Conservation (phyloP, 1,139 yeast species). For the Debaryomycetaceae sp. region DNA sequence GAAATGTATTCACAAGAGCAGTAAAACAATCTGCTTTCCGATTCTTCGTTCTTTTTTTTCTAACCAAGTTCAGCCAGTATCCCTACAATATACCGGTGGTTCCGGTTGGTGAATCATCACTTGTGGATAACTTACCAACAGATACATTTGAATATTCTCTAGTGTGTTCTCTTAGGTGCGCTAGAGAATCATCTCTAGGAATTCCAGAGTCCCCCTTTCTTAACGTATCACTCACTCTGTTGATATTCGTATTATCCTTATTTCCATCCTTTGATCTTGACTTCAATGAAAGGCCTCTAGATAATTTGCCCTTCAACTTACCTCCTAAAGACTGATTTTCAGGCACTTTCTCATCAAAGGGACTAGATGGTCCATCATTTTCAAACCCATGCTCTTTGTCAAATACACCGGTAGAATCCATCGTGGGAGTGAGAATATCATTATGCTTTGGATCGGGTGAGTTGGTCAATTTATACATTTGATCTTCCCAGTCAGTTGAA, state of each 20-base stretch:
- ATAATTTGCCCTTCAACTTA: slow-evolving; percentile 16
- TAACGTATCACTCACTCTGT: slow-evolving; percentile 37
- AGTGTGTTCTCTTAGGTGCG: slow-evolving; percentile 21
- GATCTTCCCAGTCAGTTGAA: slow-evolving; percentile 64
- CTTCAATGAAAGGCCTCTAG: slow-evolving; percentile 24
- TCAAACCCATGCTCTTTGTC: slow-evolving; percentile 3
- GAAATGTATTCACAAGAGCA: not conserved
- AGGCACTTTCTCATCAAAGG: slow-evolving; percentile 1
- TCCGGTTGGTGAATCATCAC: slow-evolving; percentile 26
- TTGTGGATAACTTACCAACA: slow-evolving; percentile 17
- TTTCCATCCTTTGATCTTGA: slow-evolving; percentile 10
- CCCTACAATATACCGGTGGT: slow-evolving; percentile 23
- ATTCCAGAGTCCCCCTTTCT: slow-evolving; percentile 10
- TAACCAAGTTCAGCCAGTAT: not conserved
- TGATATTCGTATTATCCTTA: slow-evolving; percentile 14
- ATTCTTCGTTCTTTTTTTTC: not conserved
- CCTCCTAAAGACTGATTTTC: slow-evolving; percentile 14
- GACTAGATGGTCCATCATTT: slow-evolving; percentile 2
- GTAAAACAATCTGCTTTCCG: not conserved
- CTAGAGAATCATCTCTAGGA: slow-evolving; percentile 13
- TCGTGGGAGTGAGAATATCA: slow-evolving; percentile 22
- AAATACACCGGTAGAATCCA: slow-evolving; percentile 4
- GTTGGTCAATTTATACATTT: slow-evolving; percentile 52
- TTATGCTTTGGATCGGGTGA: slow-evolving; percentile 10
- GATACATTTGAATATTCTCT: slow-evolving; percentile 29